Percentiles rank a stretch among this genome's conserved stretches.
Conservation (phyloP, 148 eudicot genomes). For the Vaccinium myrtillus region DNA sequence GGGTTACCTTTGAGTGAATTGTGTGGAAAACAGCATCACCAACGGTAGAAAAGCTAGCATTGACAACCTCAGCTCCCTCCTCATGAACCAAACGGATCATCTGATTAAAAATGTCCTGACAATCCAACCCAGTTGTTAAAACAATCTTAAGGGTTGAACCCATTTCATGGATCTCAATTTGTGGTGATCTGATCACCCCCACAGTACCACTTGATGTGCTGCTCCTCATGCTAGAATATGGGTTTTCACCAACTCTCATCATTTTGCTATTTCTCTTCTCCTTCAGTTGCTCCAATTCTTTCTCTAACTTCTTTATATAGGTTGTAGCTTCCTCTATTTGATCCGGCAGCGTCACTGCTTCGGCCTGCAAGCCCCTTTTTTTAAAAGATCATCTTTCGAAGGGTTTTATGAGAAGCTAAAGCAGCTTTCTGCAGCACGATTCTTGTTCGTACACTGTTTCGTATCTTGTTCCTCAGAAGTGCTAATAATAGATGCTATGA, state of each 20-base stretch:
- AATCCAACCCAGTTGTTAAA: constrained; percentile 51
- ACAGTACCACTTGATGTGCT: not conserved
- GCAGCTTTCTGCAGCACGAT: not conserved
- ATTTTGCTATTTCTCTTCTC: constrained; percentile 29
- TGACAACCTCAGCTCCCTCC: constrained; percentile 57
- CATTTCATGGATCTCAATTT: constrained; percentile 47
- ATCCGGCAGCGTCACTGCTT: constrained; percentile 42
- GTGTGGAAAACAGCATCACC: constrained; percentile 56
- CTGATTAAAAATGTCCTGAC: constrained; percentile 56
- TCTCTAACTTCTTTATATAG: constrained; percentile 56
- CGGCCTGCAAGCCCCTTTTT: constrained; percentile 28
- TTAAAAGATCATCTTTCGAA: not conserved
- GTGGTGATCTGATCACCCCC: constrained; percentile 28
- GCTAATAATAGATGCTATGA: too few species aligned
- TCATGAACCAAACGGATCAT: constrained; percentile 54
- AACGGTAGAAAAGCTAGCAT: constrained; percentile 50
- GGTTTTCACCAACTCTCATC: not conserved
- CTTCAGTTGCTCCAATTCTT: constrained; percentile 47
- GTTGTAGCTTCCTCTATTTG: constrained; percentile 66
- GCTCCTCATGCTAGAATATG: not conserved
- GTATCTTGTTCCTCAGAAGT: too few species aligned
- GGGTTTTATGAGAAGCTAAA: not conserved
- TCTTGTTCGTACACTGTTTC: too few species aligned
- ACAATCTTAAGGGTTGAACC: constrained; percentile 44
- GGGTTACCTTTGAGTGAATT: constrained; percentile 60